Conservation (phyloP, 805 yeast species). For the Suhomyces sp. region DNA sequence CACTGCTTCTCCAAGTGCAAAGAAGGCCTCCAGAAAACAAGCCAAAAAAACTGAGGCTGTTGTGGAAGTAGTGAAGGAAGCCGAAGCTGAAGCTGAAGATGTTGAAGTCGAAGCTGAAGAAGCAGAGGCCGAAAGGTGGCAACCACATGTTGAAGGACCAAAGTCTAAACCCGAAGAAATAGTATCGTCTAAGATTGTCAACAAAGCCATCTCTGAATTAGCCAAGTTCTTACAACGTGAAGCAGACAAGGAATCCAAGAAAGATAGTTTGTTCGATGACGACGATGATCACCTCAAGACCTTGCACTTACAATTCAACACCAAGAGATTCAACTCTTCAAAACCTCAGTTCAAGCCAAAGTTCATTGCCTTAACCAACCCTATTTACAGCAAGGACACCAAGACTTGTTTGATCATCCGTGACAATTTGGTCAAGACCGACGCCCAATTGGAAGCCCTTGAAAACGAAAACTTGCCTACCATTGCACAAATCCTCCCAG, state of each 20-base stretch:
- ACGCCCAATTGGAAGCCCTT: slow-evolving; percentile 44
- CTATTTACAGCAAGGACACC: slow-evolving; percentile 38
- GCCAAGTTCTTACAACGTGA: slow-evolving; percentile 49
- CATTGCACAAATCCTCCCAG: slow-evolving; percentile 59
- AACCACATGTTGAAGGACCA: slow-evolving; percentile 1
- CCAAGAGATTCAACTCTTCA: slow-evolving; percentile 62
- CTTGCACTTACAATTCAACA: slow-evolving; percentile 60
- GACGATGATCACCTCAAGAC: slow-evolving; percentile 50
- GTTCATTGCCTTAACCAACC: slow-evolving; percentile 45
- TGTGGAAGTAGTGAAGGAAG: slow-evolving; percentile 4
- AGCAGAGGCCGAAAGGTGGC: neutral
- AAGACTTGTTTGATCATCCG: slow-evolving; percentile 67
- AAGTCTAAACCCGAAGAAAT: slow-evolving; percentile 1
- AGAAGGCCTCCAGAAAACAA: slow-evolving; percentile 8
- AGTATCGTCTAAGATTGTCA: slow-evolving; percentile 11
- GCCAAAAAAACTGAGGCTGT: slow-evolving; percentile 6
- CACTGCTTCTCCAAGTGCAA: slow-evolving; percentile 21
- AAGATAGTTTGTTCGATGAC: slow-evolving; percentile 51
- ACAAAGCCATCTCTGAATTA: slow-evolving; percentile 64
- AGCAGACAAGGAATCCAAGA: slow-evolving; percentile 20
- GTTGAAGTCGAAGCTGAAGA: slow-evolving; percentile 2
- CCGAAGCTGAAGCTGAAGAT: slow-evolving; percentile 1
- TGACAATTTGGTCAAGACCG: slow-evolving; percentile 51
- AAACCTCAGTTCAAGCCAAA: slow-evolving; percentile 61
- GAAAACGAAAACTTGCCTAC: slow-evolving; percentile 49